Conservation (phyloP, 2,329 filamentous ascomycete species). For the Aspergillus ruber region DNA sequence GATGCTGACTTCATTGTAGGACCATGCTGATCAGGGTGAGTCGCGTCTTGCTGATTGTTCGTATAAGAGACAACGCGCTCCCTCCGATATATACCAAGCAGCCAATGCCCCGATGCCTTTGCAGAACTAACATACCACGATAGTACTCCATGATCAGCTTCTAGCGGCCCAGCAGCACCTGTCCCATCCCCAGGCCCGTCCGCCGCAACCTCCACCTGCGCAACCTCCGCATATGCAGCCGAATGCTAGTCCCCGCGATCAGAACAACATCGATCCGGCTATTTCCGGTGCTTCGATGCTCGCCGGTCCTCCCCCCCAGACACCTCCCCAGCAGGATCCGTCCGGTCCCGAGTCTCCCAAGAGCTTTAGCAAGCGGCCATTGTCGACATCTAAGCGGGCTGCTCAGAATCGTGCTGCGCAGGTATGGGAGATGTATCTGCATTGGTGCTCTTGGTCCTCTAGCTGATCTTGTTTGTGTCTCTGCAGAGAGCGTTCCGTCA, state of each 20-base stretch:
- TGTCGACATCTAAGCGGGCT: conserved; percentile 92
- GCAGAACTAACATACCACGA: conserved; percentile 8
- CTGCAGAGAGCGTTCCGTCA: conserved; percentile 87
- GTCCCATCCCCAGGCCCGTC: conserved; percentile 37
- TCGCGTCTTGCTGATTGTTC: conserved; percentile 22
- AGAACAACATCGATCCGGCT: conserved; percentile 54
- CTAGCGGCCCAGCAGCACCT: conserved; percentile 44
- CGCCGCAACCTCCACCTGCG: conserved; percentile 37
- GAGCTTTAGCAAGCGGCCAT: conserved; percentile 68
- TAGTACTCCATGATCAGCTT: conserved; percentile 59
- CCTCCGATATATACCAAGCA: not conserved
- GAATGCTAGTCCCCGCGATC: conserved; percentile 39
- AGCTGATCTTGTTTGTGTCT: conserved; percentile 6
- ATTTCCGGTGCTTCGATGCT: conserved; percentile 50
- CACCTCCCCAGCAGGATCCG: conserved; percentile 23
- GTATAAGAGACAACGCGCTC: conserved; percentile 7
- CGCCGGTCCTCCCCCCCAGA: conserved; percentile 30
- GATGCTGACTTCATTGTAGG: conserved; percentile 20
- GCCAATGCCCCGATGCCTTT: not conserved
- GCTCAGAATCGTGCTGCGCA: conserved; percentile 96
- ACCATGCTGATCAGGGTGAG: conserved; percentile 42
- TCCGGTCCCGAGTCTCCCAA: conserved; percentile 55
- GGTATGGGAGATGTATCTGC: conserved; percentile 51
- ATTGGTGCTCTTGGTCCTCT: not conserved
- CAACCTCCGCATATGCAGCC: conserved; percentile 36